A percentile compares a stretch with the other conserved stretches of the same genome.
Evolutionary conservation across 2,329 filamentous ascomycete species (phyloP).

Genomic region (Bipolaris zeicola): DNA sequence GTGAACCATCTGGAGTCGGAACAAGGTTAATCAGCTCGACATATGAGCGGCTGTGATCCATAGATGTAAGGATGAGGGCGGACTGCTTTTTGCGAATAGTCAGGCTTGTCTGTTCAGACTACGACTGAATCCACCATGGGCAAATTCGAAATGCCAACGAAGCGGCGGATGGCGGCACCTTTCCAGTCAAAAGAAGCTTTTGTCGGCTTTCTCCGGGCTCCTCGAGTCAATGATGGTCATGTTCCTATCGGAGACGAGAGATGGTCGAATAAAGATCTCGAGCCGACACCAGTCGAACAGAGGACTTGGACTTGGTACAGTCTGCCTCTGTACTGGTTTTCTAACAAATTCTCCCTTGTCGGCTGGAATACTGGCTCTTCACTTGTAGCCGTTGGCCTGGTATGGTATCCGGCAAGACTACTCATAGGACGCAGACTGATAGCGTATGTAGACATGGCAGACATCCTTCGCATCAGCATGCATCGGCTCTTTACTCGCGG

Average conservation of each 20-base stretch:
- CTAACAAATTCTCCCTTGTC: constrained; percentile 26
- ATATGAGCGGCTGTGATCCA: constrained; percentile 11
- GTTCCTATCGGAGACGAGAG: constrained; percentile 21
- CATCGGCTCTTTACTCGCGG: constrained; percentile 30
- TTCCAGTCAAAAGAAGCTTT: constrained; percentile 30
- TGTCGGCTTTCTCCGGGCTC: constrained; percentile 21
- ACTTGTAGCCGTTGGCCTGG: constrained; percentile 24
- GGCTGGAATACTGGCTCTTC: constrained; percentile 30
- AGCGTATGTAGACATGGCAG: constrained; percentile 24
- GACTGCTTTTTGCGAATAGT: not conserved
- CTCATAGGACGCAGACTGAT: not conserved
- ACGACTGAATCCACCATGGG: constrained; percentile 6
- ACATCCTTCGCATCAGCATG: constrained; percentile 31
- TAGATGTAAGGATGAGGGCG: constrained; percentile 2
- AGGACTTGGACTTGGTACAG: constrained; percentile 38
- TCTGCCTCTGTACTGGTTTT: constrained; percentile 32
- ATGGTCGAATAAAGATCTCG: constrained; percentile 36
- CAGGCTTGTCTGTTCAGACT: not conserved
- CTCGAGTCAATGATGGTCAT: constrained; percentile 21
- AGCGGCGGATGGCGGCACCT: constrained; percentile 8
- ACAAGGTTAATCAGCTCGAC: constrained; percentile 1
- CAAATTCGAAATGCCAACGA: constrained; percentile 11
- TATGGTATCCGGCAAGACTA: not conserved
- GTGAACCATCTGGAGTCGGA: constrained; percentile 8
- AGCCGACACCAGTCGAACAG: constrained; percentile 28